Evolutionary conservation across 2,329 filamentous ascomycete genomes (phyloP).

Genomic region (Pyricularia grisea): DNA sequence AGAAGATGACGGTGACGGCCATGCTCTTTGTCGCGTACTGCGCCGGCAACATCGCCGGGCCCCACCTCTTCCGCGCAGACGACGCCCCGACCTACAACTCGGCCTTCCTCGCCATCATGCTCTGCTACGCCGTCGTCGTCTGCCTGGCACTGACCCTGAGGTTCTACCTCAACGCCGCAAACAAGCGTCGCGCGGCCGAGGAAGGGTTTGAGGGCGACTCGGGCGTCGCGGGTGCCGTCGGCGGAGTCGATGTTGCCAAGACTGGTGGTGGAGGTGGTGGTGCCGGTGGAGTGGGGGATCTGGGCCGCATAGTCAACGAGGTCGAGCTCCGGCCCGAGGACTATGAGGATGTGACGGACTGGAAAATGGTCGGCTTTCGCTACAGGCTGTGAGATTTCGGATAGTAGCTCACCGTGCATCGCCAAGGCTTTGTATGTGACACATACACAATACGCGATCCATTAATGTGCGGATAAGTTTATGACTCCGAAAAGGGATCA

Average conservation of each 20-base stretch:
- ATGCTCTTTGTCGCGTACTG: constrained; percentile 47
- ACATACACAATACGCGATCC: neutral
- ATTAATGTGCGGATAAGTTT: too few relatives aligned
- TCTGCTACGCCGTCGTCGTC: constrained; percentile 44
- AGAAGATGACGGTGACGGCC: constrained; percentile 50
- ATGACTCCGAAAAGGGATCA: too few relatives aligned
- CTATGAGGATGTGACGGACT: constrained; percentile 51
- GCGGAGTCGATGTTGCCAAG: constrained; percentile 10
- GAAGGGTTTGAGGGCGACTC: constrained; percentile 37
- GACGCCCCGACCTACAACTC: constrained; percentile 43
- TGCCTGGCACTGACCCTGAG: constrained; percentile 32
- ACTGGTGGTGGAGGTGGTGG: constrained; percentile 15
- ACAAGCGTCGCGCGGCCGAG: constrained; percentile 26
- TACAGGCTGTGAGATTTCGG: constrained; percentile 34
- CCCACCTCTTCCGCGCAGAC: constrained; percentile 40
- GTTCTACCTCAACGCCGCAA: constrained; percentile 36
- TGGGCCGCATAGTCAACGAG: constrained; percentile 21
- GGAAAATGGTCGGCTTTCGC: constrained; percentile 48
- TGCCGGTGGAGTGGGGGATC: constrained; percentile 16
- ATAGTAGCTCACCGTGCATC: neutral
- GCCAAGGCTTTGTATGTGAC: neutral
- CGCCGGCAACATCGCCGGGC: constrained; percentile 44
- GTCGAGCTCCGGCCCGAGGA: constrained; percentile 31
- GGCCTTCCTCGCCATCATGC: constrained; percentile 44
- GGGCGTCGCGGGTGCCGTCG: constrained; percentile 28